A percentile compares a stretch with the other conserved stretches of the same genome.
Evolutionary conservation across 2,329 filamentous ascomycete genomes (phyloP).

Genomic region (Botrytis byssoidea): DNA sequence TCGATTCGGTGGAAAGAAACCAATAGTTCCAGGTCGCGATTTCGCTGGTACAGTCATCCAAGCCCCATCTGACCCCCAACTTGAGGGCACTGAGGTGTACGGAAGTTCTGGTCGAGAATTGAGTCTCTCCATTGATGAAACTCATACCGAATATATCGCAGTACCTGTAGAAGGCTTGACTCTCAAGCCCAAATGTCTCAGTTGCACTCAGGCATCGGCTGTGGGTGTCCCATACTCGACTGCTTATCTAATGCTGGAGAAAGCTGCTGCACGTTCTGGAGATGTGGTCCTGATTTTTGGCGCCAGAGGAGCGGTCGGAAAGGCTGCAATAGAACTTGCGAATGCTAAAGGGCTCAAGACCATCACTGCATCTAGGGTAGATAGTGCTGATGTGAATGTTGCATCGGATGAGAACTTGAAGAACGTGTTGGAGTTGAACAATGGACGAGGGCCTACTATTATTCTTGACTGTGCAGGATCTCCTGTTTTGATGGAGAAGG

Average conservation of each 20-base stretch:
- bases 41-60: neutral
- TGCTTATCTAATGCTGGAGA: neutral
- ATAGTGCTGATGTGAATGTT: slow-evolving; percentile 3
- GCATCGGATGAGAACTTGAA: neutral
- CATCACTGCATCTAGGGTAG: neutral
- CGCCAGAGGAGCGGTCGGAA: neutral
- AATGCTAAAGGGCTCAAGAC: neutral
- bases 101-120: neutral
- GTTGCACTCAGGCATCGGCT: neutral
- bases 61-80: neutral
- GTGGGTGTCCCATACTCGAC: slow-evolving; percentile 1
- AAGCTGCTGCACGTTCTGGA: neutral
- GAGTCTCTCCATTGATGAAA: neutral
- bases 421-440: slow-evolving; percentile 1
- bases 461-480: slow-evolving; percentile 14
- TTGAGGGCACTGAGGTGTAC: neutral
- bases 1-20: neutral
- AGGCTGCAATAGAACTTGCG: neutral
- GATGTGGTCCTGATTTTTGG: neutral
- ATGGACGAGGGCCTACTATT: neutral
- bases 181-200: neutral
- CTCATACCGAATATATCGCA: neutral
- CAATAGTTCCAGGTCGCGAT: slow-evolving; percentile 1
- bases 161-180: neutral
- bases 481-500: neutral